Evolutionary conservation across 2,329 filamentous ascomycete genomes (phyloP).

Genomic region (Clonostachys chloroleuca): DNA sequence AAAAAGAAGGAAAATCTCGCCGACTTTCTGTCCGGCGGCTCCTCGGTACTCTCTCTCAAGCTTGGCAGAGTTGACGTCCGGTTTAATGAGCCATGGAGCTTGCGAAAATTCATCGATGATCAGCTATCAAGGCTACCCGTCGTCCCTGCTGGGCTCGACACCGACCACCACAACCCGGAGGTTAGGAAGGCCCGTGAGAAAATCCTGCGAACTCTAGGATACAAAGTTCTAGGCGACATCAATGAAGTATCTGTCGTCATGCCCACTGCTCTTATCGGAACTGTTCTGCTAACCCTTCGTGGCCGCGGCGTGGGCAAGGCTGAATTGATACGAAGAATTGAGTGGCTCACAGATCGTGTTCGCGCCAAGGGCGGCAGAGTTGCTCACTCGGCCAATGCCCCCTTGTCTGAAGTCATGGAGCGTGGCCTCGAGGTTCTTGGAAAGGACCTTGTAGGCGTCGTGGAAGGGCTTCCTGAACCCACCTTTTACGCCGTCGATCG

Average conservation of each 20-base stretch:
- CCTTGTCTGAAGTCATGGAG: slow-evolving; percentile 78
- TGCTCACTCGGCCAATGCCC: slow-evolving; percentile 82
- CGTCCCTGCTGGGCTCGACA: slow-evolving; percentile 33
- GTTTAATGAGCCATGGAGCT: slow-evolving; percentile 94
- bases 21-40: slow-evolving; percentile 80
- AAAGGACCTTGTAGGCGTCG: slow-evolving; percentile 76
- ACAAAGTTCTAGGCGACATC: slow-evolving; percentile 89
- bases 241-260: slow-evolving; percentile 96
- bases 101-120: slow-evolving; percentile 74
- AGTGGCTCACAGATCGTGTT: slow-evolving; percentile 84
- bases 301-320: slow-evolving; percentile 86
- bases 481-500: slow-evolving; percentile 94
- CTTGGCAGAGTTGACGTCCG: slow-evolving; percentile 90
- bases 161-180: slow-evolving; percentile 40
- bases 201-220: slow-evolving; percentile 81
- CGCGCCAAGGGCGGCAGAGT: slow-evolving; percentile 85
- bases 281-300: slow-evolving; percentile 83
- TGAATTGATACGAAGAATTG: slow-evolving; percentile 80
- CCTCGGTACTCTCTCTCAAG: slow-evolving; percentile 82
- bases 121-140: slow-evolving; percentile 57
- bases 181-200: slow-evolving; percentile 59
- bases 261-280: slow-evolving; percentile 95
- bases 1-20: slow-evolving; percentile 93
- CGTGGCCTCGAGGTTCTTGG: slow-evolving; percentile 89
- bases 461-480: slow-evolving; percentile 78